Conservation (phyloP, 306 rosid species). For the Dicorynia guianensis region DNA sequence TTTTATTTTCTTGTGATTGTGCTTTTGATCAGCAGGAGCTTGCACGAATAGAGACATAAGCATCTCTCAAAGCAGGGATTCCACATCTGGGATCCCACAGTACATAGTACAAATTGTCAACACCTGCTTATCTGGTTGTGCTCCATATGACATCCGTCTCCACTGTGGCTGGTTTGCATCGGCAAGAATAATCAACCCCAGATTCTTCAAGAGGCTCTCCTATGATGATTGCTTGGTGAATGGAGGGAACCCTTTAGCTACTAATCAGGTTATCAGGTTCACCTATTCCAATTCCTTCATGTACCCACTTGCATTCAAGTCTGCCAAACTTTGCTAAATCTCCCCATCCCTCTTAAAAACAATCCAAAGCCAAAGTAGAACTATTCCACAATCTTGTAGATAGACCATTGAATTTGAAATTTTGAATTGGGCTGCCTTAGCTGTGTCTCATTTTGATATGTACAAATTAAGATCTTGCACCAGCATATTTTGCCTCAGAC, state of each 20-base stretch:
- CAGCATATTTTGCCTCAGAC: too few species aligned
- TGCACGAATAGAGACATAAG: conserved; percentile 68
- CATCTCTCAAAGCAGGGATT: conserved; percentile 61
- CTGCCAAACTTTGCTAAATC: conserved; percentile 64
- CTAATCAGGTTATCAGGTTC: conserved; percentile 58
- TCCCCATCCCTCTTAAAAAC: too few species aligned
- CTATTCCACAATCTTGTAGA: too few species aligned
- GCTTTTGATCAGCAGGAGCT: conserved; percentile 42
- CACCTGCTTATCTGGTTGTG: conserved; percentile 70
- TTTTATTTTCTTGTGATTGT: not conserved
- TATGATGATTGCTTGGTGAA: conserved; percentile 75
- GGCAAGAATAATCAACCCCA: conserved; percentile 59
- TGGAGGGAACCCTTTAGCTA: conserved; percentile 61
- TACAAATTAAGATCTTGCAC: too few species aligned
- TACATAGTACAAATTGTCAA: conserved; percentile 66
- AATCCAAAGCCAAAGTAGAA: too few species aligned
- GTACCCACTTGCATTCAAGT: conserved; percentile 68
- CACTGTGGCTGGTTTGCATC: conserved; percentile 89
- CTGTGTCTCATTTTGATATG: too few species aligned
- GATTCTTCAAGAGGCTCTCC: conserved; percentile 65
- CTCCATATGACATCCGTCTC: conserved; percentile 61
- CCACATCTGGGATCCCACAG: conserved; percentile 68
- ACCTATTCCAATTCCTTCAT: conserved; percentile 68
- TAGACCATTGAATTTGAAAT: too few species aligned
- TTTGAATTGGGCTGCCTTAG: too few species aligned